Conservation (phyloP, 768 basidiomycete genomes). For the Rhodotorula babjevae region DNA sequence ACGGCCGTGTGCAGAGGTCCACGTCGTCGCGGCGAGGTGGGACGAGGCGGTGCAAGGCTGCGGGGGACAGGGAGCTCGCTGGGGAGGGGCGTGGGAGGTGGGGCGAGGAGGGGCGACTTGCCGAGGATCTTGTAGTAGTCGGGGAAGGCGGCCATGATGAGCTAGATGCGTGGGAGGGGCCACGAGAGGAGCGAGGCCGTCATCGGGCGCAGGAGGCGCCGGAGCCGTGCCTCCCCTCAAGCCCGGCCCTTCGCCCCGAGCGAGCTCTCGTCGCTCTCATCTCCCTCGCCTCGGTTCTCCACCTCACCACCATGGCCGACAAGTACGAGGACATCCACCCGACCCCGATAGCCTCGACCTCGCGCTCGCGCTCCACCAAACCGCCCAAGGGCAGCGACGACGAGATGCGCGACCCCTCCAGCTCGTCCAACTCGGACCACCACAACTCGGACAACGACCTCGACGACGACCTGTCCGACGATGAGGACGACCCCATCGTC, state of each 20-base stretch:
- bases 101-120: not conserved
- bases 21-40: not conserved
- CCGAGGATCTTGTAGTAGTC: slow-evolving; percentile 38
- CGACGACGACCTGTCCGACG: slow-evolving; percentile 6
- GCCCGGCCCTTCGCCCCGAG: too few relatives aligned
- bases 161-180: not conserved
- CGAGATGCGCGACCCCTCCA: not conserved
- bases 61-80: not conserved
- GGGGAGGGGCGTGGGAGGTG: not conserved
- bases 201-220: not conserved
- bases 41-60: not conserved
- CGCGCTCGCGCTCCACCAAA: not conserved
- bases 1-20: not conserved
- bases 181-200: not conserved
- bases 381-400: not conserved
- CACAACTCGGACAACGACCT: not conserved
- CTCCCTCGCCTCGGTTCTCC: not conserved
- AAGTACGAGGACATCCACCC: slow-evolving; percentile 10
- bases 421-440: not conserved
- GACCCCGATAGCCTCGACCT: not conserved
- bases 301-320: not conserved
- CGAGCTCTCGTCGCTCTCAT: not conserved
- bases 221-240: not conserved
- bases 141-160: slow-evolving; percentile 19
- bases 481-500: slow-evolving; percentile 40